These are phyloP conservation scores for Cicer arietinum DNA, from an alignment of 306 rosid genomes.

Conservation along the genomic window DNA sequence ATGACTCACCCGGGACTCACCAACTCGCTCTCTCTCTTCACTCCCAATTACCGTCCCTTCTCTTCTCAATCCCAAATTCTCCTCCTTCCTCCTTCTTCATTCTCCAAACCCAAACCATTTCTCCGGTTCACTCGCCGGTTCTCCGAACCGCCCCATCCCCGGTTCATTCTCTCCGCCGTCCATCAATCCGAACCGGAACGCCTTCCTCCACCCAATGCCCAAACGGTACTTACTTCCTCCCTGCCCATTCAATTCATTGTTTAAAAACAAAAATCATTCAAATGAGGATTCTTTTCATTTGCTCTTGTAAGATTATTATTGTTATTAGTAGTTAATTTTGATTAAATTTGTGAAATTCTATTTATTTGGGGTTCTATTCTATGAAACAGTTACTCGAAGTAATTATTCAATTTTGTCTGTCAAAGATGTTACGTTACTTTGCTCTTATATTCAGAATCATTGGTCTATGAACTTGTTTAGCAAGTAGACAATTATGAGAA, in stretches of 20 bases:
- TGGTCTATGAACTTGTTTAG: not conserved
- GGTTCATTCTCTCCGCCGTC: constrained; percentile 16
- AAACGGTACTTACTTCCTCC: constrained; percentile 9
- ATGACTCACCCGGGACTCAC: constrained; percentile 68
- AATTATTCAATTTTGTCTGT: too few species aligned
- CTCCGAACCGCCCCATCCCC: not conserved
- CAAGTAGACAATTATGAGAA: not conserved
- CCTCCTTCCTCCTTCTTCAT: constrained; percentile 1
- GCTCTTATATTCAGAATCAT: not conserved
- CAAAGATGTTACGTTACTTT: not conserved
- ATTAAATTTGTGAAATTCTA: not conserved
- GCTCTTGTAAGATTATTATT: too few species aligned
- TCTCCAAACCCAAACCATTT: constrained; percentile 36
- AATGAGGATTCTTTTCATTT: not conserved
- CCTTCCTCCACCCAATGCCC: constrained; percentile 42
- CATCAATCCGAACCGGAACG: constrained; percentile 48
- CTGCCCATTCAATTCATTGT: constrained; percentile 6
- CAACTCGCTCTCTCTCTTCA: constrained; percentile 67
- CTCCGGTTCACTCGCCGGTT: constrained; percentile 43
- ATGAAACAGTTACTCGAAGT: too few species aligned
- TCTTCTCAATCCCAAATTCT: constrained; percentile 45
- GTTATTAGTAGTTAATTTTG: not conserved
- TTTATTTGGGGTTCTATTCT: not conserved
- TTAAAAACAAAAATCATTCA: not conserved
- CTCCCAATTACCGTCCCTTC: constrained; percentile 32